Evolutionary conservation across 345 rosid genomes (phyloP), one percentile per base, ranked within the genome.

Genomic region (Gossypium stocksii): DNA sequence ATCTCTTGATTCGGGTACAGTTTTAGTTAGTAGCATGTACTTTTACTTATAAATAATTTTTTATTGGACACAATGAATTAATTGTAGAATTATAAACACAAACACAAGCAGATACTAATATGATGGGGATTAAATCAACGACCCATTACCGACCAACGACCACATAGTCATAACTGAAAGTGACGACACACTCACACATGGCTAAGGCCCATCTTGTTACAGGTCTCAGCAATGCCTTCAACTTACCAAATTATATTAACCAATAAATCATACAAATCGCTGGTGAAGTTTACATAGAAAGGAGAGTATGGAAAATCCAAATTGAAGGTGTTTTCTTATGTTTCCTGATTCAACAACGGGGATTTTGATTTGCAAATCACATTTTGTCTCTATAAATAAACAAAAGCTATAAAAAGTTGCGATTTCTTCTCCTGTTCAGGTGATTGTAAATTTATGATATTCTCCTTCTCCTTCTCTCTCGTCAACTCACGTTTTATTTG

Each of bases 381-480:
- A 74, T 83, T 71, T 77, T 77, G 70, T 25, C 72, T 73, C 80
- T 85, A 81, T 79, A 85, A 68, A 82, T 77, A 77, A 67, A 85
- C 22, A 2, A 23, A 4, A 56, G 45, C 57, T 17, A 38, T 43
- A 6, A 2, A n/a, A 9, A 29, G 4, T 9, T 3, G 74, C 80
- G 75, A 78, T 78, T 80, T 69, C 56, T 77, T 45, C 49, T 54
- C 72, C 58, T 10, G 14, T 43, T 46, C 44, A 60, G 68, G 69
- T 73, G 7, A 34, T 34, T 58, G 23, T 16, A 57, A 20, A 46
- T 46, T 46, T 46, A 46, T 46, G 3, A 46, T 72, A 15, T 72
- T 58, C 29, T 71, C 25, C 38, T 34, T 25, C 56, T 8, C 27
- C 29, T 34, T 34, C 27, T 48, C 3, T 11, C 29, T 38, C 11